These are phyloP conservation scores for Bretziella fagacearum DNA, from an alignment of 2,329 filamentous ascomycete genomes.

Conservation along the genomic window DNA sequence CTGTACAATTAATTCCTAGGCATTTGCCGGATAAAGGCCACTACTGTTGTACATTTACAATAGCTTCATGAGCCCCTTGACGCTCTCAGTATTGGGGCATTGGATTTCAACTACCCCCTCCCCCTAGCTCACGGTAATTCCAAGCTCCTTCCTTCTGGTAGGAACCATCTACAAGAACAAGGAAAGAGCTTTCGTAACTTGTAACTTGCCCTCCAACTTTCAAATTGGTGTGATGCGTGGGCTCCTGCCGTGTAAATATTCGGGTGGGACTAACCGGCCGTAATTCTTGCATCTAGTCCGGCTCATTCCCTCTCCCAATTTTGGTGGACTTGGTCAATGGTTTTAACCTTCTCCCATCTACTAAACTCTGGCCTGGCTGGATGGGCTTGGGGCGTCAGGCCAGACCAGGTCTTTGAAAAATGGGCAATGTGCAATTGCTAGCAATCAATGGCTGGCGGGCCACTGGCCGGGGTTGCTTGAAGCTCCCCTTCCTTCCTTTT, in stretches of 20 bases:
- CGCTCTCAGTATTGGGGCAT: too few species aligned
- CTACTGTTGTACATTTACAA: not conserved
- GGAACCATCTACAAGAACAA: not conserved
- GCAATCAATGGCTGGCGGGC: slow-evolving; percentile 2
- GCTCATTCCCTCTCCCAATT: too few species aligned
- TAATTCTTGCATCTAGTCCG: too few species aligned
- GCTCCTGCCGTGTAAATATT: not conserved
- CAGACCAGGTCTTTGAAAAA: not conserved
- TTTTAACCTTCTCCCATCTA: too few species aligned
- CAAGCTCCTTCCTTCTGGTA: slow-evolving; percentile 1
- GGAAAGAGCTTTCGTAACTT: not conserved
- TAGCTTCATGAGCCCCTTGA: not conserved
- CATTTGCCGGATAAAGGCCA: too few species aligned
- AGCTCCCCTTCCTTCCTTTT: not conserved
- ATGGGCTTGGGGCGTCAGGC: not conserved
- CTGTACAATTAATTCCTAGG: too few species aligned
- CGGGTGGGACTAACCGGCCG: too few species aligned
- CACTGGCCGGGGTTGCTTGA: not conserved
- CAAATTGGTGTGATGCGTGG: too few species aligned
- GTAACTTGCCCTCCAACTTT: not conserved
- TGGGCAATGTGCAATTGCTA: too few species aligned
- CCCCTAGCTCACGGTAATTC: not conserved
- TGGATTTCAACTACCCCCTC: too few species aligned
- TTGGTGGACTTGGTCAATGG: too few species aligned
- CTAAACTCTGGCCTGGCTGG: not conserved